These are phyloP conservation scores for Cercospora zeae-maydis DNA, from an alignment of 2,329 filamentous ascomycete species.

Conservation along the genomic window DNA sequence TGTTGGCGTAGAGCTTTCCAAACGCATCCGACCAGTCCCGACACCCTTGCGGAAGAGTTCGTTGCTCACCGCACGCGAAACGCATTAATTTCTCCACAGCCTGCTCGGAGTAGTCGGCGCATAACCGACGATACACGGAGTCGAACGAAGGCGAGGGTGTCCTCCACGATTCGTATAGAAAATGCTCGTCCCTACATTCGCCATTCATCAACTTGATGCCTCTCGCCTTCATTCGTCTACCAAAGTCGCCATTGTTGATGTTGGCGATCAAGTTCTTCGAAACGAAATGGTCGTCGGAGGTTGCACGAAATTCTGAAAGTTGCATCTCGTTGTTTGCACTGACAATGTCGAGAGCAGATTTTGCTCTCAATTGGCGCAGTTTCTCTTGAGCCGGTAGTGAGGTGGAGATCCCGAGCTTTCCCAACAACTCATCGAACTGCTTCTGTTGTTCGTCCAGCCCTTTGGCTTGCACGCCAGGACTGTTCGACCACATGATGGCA, in stretches of 20 bases:
- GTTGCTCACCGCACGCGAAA: constrained; percentile 43
- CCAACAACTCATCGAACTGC: constrained; percentile 53
- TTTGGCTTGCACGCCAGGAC: constrained; percentile 54
- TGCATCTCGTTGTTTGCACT: constrained; percentile 43
- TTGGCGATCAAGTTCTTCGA: constrained; percentile 42
- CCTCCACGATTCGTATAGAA: constrained; percentile 51
- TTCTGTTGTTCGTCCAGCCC: constrained; percentile 45
- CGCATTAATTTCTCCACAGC: constrained; percentile 45
- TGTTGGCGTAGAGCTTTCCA: constrained; percentile 54
- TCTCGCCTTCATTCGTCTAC: constrained; percentile 42
- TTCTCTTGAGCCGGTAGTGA: constrained; percentile 43
- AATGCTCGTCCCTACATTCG: constrained; percentile 54
- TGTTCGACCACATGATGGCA: constrained; percentile 54
- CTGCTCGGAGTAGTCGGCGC: constrained; percentile 51
- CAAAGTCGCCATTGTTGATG: constrained; percentile 51
- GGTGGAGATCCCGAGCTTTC: constrained; percentile 43
- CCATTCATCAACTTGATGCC: constrained; percentile 52
- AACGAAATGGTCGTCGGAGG: constrained; percentile 51
- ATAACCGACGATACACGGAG: constrained; percentile 46
- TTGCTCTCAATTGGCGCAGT: constrained; percentile 43
- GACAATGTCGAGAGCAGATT: constrained; percentile 42
- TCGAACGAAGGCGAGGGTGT: constrained; percentile 45
- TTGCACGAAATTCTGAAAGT: constrained; percentile 54
- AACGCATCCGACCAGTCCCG: constrained; percentile 52
- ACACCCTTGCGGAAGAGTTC: constrained; percentile 39